Evolutionary conservation across 106 monocot species (phyloP), one percentile per base, ranked within the genome.

Genomic region (Triglochin maritima): DNA sequence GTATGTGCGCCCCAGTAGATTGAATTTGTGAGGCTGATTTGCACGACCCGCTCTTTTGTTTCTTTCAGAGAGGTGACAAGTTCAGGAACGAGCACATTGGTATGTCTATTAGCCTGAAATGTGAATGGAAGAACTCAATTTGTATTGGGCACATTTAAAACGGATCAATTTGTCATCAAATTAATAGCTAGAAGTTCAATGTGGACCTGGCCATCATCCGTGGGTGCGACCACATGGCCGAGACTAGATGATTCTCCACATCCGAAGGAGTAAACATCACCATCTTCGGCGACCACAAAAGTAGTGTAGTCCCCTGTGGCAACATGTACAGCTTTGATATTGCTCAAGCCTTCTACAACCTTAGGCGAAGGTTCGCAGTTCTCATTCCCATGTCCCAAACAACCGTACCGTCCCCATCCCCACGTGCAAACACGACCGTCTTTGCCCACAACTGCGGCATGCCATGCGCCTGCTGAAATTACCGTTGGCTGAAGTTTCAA

Each of bases 1-100:
- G 98, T 99, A 51, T 99, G 98, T 1, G 98, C 98, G 57, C 89
- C 89, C 98, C 98, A 99, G 59, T 99, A 92, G 5, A 92, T 78
- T 0, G 92, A 92, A 66, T 92, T 99, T 43, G 98, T 99, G 50
- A 92, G 84, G 58, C 98, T 90, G 69, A 95, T 82, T 72, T 95
- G 98, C 54, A 92, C 98, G 5, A 99, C 80, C 71, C 62, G 83
- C 73, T 98, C 96, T 29, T 84, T 85, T 7, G 71, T 67, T 49
- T 67, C 70, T 72, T 92, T 92, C 56, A 98, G 74, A 2, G 98
- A 88, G 7, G 82, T 77, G 6, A 98, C 98, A 16, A 98, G 68
- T 62, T 92, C 74, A 15, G 98, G 92, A 29, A 69, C 81, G 12
- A 89, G 82, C 16, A 92, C 84, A 62, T 92, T 92, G 6, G 71